Conservation (phyloP, 106 monocot species). For the Allium fistulosum region DNA sequence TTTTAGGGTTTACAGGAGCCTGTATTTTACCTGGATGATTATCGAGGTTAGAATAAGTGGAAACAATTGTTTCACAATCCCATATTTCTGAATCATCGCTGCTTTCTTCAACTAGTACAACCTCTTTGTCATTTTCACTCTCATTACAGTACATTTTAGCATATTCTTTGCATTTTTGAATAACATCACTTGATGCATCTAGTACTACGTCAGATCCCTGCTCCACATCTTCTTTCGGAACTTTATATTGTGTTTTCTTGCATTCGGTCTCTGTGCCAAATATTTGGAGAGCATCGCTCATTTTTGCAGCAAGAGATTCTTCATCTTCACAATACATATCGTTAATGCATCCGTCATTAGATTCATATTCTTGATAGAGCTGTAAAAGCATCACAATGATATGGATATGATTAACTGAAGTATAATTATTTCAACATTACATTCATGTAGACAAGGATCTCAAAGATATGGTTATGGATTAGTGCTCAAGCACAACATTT, state of each 20-base stretch:
- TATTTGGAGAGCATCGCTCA: slow-evolving; percentile 57
- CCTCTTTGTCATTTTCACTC: slow-evolving; percentile 31
- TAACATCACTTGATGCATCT: slow-evolving; percentile 42
- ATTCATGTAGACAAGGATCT: too few relatives aligned
- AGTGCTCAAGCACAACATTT: too few relatives aligned
- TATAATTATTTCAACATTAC: too few relatives aligned
- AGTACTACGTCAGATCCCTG: slow-evolving; percentile 13
- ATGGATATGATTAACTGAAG: too few relatives aligned
- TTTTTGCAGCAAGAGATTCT: slow-evolving; percentile 30
- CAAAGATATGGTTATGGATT: too few relatives aligned
- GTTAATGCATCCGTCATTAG: slow-evolving; percentile 21
- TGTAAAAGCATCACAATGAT: too few relatives aligned
- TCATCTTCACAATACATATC: slow-evolving; percentile 29
- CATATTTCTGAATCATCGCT: slow-evolving; percentile 84
- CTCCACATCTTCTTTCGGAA: slow-evolving; percentile 35
- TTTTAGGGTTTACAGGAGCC: slow-evolving; percentile 50
- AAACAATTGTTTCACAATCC: slow-evolving; percentile 96
- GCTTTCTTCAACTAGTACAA: slow-evolving; percentile 58
- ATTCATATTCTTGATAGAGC: too few relatives aligned
- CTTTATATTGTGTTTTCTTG: slow-evolving; percentile 47
- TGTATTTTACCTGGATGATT: slow-evolving; percentile 91
- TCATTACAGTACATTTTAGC: slow-evolving; percentile 70
- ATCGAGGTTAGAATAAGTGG: slow-evolving; percentile 87
- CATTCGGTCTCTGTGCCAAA: slow-evolving; percentile 30
- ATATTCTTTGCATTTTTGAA: slow-evolving; percentile 71